A percentile compares a stretch with the other conserved stretches of the same genome.
phyloP scores from a whole-genome alignment of 805 yeast genomes.

The Ogataea chonburiensis region DNA sequence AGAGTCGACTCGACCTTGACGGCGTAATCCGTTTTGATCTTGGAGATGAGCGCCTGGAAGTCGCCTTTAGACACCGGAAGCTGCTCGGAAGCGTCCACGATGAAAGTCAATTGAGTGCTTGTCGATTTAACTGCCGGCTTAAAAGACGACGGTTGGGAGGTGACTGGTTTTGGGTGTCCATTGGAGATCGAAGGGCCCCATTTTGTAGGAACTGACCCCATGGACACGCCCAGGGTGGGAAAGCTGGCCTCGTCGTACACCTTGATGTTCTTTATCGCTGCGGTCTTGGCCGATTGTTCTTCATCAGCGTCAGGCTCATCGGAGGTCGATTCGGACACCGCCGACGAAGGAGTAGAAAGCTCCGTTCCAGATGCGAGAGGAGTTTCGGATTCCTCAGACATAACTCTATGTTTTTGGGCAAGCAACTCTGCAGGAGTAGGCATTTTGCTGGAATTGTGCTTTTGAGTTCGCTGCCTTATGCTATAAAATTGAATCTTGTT shows the following conservation, averaged over 20 bases:
- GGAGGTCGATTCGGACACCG: constrained; percentile 19
- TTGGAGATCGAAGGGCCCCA: constrained; percentile 42
- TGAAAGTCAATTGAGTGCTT: constrained; percentile 74
- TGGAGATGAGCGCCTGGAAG: constrained; percentile 61
- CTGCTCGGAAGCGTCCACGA: constrained; percentile 69
- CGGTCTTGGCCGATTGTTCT: constrained; percentile 13
- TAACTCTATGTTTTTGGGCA: constrained; percentile 36
- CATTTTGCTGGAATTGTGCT: constrained; percentile 24
- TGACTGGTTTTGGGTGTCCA: constrained; percentile 17
- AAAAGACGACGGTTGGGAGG: constrained; percentile 17
- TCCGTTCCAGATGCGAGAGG: constrained; percentile 18
- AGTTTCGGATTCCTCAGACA: constrained; percentile 18
- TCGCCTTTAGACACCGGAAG: constrained; percentile 61
- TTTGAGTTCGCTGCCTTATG: constrained; percentile 4
- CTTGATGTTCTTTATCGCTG: constrained; percentile 33
- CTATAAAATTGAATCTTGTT: constrained; percentile 4
- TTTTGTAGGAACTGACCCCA: constrained; percentile 34
- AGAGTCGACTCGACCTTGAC: constrained; percentile 82
- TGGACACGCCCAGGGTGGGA: constrained; percentile 62
- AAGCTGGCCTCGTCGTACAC: constrained; percentile 52
- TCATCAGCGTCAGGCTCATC: constrained; percentile 15
- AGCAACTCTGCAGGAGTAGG: constrained; percentile 41
- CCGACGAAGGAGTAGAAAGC: constrained; percentile 20
- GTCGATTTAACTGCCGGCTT: constrained; percentile 51
- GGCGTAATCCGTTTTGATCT: constrained; percentile 56